Base-by-base conservation (phyloP, 108 stramenopile species). In the Skeletonema grethae region DNA sequence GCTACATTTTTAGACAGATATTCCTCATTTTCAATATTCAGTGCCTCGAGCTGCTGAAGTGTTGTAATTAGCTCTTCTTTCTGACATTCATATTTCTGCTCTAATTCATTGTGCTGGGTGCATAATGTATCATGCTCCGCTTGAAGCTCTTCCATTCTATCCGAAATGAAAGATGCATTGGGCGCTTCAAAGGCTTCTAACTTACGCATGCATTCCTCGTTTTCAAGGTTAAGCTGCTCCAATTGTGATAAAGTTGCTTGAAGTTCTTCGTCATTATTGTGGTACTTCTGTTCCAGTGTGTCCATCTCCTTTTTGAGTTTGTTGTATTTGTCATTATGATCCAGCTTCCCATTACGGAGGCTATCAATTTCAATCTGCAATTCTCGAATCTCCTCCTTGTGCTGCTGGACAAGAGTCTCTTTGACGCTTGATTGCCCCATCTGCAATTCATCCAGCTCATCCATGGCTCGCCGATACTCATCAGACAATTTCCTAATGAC, bases 401-500 rank as follows among this genome's bases (percentile, higher is more conserved):
- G 61, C 53, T 68, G 48, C 29, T 50, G 22, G 43, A 67, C 39
- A 38, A 63, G 30, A 32, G 61, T 36, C 13, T 61, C 59, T 60
- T 36, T 45, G 31, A 38, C 12, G 20, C 46, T 68, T 20, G 16
- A 36, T 38, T 34, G 28, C 8, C 48, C 38, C 55, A 38, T 57
- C 8, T 70, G 36, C 22, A 69, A 28, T 38, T 69, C 35, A 6
- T 57, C 38, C n/a, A 69, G 36, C 30, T 69, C 38, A 38, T 22
- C 35, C 67, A 63, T 65, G n/a, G 31, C 31, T 25, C 25, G 30
- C 9, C 69, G 20, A 22, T 67, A 64, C 32, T 76, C 76, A 7
- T 64, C 50, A 35, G 45, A 61, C 57, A 76, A 29, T n/a, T 60
- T 59, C 28, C 69, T 63, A 59, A 76, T 76, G 34, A 76, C 61